phyloP scores from a whole-genome alignment of 176 grass and related monocot genomes.

The Sorghum bicolor region DNA sequence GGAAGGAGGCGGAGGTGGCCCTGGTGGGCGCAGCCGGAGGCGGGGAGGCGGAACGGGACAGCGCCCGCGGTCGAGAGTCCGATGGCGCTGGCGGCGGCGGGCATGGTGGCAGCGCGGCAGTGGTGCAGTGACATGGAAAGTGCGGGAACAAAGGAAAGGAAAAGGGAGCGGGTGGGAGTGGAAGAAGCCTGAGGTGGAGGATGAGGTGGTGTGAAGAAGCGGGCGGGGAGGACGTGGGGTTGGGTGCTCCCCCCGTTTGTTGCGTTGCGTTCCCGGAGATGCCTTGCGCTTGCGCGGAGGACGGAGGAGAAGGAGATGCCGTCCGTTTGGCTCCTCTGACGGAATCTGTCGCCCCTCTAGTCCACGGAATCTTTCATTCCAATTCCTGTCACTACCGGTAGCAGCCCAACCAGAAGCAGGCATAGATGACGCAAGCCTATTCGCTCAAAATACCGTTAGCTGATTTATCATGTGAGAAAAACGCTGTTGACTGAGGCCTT shows the following conservation, averaged over 20 bases:
- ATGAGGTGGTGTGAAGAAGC: neutral
- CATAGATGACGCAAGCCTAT: no score
- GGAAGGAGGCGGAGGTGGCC: constrained; percentile 17
- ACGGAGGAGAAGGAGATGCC: neutral
- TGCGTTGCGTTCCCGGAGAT: neutral
- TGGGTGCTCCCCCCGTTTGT: constrained; percentile 19
- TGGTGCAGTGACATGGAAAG: constrained; percentile 22
- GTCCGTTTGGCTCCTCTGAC: neutral
- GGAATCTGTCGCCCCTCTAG: neutral
- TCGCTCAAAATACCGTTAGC: no score
- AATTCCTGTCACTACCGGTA: neutral
- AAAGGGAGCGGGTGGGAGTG: neutral
- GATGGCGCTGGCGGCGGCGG: neutral
- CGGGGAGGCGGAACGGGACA: constrained; percentile 20
- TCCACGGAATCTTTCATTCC: neutral
- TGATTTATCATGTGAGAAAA: no score
- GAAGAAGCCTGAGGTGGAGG: neutral
- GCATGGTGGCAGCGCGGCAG: neutral
- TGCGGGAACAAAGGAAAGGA: neutral
- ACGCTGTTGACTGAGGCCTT: no score
- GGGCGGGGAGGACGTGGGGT: neutral
- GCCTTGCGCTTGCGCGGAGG: neutral
- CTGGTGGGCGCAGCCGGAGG: constrained; percentile 6
- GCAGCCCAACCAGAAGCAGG: no score
- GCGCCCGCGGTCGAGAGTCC: neutral